Conservation (phyloP, 176 grass and related monocot genomes). For the Hordeum marinum region DNA sequence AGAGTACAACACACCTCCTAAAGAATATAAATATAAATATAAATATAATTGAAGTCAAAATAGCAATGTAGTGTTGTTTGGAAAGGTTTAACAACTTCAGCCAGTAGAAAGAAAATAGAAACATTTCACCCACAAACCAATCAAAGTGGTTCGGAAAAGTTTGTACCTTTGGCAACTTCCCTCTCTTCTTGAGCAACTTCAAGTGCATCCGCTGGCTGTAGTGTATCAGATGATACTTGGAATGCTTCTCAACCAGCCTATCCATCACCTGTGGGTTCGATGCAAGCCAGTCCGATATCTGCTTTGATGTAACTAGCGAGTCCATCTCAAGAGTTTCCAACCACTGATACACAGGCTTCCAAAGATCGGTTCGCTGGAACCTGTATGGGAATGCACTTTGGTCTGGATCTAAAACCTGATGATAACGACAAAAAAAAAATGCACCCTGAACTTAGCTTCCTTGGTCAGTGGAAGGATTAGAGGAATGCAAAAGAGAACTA, state of each 20-base stretch:
- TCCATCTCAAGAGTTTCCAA: conserved; percentile 81
- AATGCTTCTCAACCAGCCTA: conserved; percentile 82
- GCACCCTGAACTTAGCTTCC: not conserved
- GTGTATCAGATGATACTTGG: conserved; percentile 92
- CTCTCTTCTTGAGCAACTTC: conserved; percentile 92
- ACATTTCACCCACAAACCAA: not conserved
- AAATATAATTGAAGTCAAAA: not conserved
- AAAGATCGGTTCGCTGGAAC: conserved; percentile 90
- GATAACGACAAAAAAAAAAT: conserved; percentile 16
- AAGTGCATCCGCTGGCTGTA: conserved; percentile 96
- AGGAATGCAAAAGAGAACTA: not conserved
- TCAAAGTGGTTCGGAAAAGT: conserved; percentile 13
- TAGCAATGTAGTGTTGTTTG: not conserved
- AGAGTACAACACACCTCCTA: not conserved
- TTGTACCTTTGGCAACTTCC: conserved; percentile 82
- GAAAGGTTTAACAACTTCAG: not conserved
- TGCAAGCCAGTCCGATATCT: conserved; percentile 83
- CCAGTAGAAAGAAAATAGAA: not conserved
- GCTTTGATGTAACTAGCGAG: conserved; percentile 53
- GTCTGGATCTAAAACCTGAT: conserved; percentile 57
- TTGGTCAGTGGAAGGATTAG: not conserved
- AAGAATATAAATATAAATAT: not conserved
- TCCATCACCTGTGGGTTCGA: conserved; percentile 60
- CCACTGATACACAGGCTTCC: conserved; percentile 88
- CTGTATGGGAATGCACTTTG: conserved; percentile 78